phyloP scores from a whole-genome alignment of 2,329 filamentous ascomycete genomes.

The Amesomyces nigricolor region DNA sequence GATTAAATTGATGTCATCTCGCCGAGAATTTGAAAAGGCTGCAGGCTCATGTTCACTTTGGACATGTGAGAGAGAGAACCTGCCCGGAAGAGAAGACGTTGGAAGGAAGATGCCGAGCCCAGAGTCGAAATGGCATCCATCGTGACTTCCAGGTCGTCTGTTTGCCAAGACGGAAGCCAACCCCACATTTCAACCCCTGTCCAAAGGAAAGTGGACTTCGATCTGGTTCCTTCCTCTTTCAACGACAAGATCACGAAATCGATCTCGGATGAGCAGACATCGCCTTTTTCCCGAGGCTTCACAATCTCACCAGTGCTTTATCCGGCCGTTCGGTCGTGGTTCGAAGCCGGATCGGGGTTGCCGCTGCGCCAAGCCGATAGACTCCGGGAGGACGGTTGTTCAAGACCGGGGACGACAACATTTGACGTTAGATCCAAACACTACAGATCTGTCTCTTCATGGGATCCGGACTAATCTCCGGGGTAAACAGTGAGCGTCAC shows the following conservation, averaged over 20 bases:
- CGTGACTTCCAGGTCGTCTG: no score
- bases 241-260: no score
- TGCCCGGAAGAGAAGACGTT: no score
- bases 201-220: no score
- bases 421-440: neutral
- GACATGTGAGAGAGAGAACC: no score
- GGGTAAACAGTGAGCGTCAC: neutral
- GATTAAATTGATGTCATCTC: constrained; percentile 28
- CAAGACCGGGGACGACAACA: neutral
- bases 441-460: neutral
- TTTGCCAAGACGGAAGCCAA: no score
- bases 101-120: no score
- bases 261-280: neutral
- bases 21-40: constrained; percentile 32
- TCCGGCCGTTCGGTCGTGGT: constrained; percentile 11
- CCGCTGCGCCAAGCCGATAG: constrained; percentile 17
- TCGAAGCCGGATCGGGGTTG: constrained; percentile 19
- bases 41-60: constrained; percentile 31
- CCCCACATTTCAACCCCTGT: no score
- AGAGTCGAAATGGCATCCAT: no score
- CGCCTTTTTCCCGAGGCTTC: constrained; percentile 21
- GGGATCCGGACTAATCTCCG: no score
- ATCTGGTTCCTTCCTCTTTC: no score
- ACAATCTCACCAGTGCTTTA: constrained; percentile 27
- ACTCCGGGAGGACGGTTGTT: no score